phyloP scores from a whole-genome alignment of 2,329 filamentous ascomycete species.

The Botrytis aclada region DNA sequence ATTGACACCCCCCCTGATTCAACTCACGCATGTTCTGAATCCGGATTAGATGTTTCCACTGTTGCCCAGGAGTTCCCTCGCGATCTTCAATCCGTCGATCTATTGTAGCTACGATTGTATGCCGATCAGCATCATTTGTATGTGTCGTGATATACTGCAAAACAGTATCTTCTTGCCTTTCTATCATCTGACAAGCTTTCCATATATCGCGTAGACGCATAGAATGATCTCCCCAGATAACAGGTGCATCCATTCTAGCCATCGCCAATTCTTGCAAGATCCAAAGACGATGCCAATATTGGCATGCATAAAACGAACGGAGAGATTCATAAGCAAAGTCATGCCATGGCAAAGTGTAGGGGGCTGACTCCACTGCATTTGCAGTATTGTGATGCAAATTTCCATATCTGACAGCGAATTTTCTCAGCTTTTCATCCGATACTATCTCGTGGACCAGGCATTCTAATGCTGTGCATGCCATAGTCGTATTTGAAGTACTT shows the following conservation, averaged over 20 bases:
- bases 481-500: background rate
- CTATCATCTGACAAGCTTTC: slow-evolving; percentile 14
- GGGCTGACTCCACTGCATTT: background rate
- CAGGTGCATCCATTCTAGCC: slow-evolving; percentile 8
- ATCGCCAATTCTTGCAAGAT: slow-evolving; percentile 18
- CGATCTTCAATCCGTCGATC: slow-evolving; percentile 13
- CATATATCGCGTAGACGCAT: slow-evolving; percentile 13
- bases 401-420: slow-evolving; percentile 17
- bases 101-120: background rate
- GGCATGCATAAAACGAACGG: slow-evolving; percentile 11
- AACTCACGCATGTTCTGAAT: slow-evolving; percentile 11
- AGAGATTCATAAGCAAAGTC: background rate
- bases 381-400: slow-evolving; percentile 1
- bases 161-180: slow-evolving; percentile 8
- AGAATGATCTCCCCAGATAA: slow-evolving; percentile 8
- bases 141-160: slow-evolving; percentile 5
- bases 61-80: slow-evolving; percentile 12
- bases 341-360: slow-evolving; percentile 14
- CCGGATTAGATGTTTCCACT: slow-evolving; percentile 18
- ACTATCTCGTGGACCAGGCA: slow-evolving; percentile 10
- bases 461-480: slow-evolving; percentile 5
- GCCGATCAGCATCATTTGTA: background rate
- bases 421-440: background rate
- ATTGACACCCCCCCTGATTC: background rate
- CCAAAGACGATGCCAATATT: slow-evolving; percentile 18